Base-by-base conservation (phyloP, 495 filamentous ascomycete genomes). In the Neurospora sp. region DNA sequence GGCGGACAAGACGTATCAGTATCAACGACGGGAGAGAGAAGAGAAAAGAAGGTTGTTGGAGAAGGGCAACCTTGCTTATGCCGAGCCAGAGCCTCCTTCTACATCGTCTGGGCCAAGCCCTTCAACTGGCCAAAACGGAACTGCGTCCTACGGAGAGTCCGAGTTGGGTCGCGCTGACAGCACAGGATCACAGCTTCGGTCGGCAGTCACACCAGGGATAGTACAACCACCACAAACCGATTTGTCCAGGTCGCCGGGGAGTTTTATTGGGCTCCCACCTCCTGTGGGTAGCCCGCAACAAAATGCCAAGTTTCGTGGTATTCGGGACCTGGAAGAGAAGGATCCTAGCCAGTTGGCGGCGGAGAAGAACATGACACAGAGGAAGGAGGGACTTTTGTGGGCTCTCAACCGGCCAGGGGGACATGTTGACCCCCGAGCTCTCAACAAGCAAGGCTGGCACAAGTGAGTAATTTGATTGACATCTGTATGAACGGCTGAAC, bases 371-470 rank as follows among this genome's bases (percentile, higher is more conserved):
- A 82, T 81, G 8, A 82, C 83, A 2, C 85, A 88, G 39, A 81
- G 85, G 59, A 99, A 98, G 81, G 96, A 99, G 82, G 96, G 96
- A 20, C 84, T 99, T 14, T 84, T 99, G 14, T 98, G 96, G 96
- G 93, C 96, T 44, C 83, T 98, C 20, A 98, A 93, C 75, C 89
- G 93, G 75, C 96, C 96, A 8, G 96, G 94, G 5, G 96, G 93
- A 59, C 96, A 98, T 82, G 94, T 93, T 16, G 96, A 99, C 79
- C 96, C 96, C 4, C 93, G 95, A 76, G 93, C 92, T 8, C 86
- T 99, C 71, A 98, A 97, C 79, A 97, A 98, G 78, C 93, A 96
- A 80, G 94, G 93, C 71, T 99, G 96, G 96, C 96, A 99, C 78
- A 99, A 99, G 95, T 99, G 90, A 81, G 92, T 89, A 39, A 7